Evolutionary conservation across 345 rosid species (phyloP), one percentile per base, ranked within the genome.

Genomic region (Euphorbia pulcherrima): DNA sequence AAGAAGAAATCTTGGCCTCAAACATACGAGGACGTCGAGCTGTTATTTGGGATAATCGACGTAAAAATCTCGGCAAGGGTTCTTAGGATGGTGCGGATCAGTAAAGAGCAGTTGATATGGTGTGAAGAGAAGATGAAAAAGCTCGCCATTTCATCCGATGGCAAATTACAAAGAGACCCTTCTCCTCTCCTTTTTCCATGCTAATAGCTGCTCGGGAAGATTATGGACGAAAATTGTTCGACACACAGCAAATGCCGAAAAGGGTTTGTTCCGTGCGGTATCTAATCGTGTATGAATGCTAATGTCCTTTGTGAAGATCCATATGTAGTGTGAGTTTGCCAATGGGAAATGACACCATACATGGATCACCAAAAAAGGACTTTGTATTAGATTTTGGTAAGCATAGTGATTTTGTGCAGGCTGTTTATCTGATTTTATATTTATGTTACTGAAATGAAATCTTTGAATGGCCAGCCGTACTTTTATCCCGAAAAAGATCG

Each of bases 91-190:
- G 73, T 47, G 68, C 88, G 70, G 74, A 87, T 88, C 67, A 83
- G 81, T 20, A 88, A 88, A 75, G 97, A 90, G 70, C 92, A 91
- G 60, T 75, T 94, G 62, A 72, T 87, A 10, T 94, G 99, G 99
- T 91, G 99, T 20, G 97, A 89, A 81, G 97, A 91, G 61, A 94
- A 94, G 88, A 87, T 94, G 79, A 94, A 94, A 69, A 94, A 87
- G 21, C 80, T 94, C 37, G 73, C 85, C 66, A 65, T 94, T 50
- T 65, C 82, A 0, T n/a, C n/a, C n/a, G 76, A 72, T 56, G 89
- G 96, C 63, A 87, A 78, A 80, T 73, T 89, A 79, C 82, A 80
- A 52, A 85, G 97, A 74, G 96, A 94, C 26, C 89, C 95, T 7
- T 84, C 88, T 44, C 93, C 97, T 27, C 69, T 83, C 65, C 92